Evolutionary conservation across 768 basidiomycete genomes (phyloP).

Genomic region (Termitomyces sp.): DNA sequence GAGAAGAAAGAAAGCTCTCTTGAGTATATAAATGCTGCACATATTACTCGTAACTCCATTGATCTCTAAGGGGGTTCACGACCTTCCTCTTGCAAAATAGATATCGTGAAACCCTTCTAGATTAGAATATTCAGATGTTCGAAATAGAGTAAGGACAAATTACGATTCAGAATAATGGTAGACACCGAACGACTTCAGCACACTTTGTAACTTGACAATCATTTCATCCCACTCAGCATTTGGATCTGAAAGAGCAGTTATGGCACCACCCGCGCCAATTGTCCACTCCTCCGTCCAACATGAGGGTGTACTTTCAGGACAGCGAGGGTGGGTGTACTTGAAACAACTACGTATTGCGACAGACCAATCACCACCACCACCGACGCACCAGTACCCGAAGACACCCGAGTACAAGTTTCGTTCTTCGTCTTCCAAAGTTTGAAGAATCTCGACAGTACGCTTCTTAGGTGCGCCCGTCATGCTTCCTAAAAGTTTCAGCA

Average conservation of each 20-base stretch:
- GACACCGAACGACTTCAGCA: slow-evolving; percentile 57
- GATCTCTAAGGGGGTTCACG: no score
- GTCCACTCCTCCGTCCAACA: slow-evolving; percentile 53
- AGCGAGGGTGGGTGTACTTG: slow-evolving; percentile 45
- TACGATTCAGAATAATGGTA: not conserved
- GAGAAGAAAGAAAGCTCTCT: not conserved
- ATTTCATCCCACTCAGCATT: slow-evolving; percentile 95
- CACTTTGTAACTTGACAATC: slow-evolving; percentile 77
- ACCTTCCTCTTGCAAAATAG: no score
- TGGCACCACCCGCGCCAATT: slow-evolving; percentile 93
- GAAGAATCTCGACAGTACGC: slow-evolving; percentile 86
- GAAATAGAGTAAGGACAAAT: not conserved
- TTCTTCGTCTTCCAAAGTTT: slow-evolving; percentile 64
- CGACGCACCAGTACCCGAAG: slow-evolving; percentile 88
- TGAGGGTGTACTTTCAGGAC: not conserved
- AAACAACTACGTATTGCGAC: slow-evolving; percentile 93
- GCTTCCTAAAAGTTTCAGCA: slow-evolving; percentile 49
- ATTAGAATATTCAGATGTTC: not conserved
- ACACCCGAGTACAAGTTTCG: slow-evolving; percentile 89
- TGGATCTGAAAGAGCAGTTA: slow-evolving; percentile 86
- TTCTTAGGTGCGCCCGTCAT: slow-evolving; percentile 99
- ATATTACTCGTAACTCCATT: not conserved
- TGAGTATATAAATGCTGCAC: not conserved
- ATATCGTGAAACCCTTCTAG: not conserved
- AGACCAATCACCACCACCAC: slow-evolving; percentile 88